phyloP scores from a whole-genome alignment of 805 yeast species.

The Saccharomycopsis sp. region DNA sequence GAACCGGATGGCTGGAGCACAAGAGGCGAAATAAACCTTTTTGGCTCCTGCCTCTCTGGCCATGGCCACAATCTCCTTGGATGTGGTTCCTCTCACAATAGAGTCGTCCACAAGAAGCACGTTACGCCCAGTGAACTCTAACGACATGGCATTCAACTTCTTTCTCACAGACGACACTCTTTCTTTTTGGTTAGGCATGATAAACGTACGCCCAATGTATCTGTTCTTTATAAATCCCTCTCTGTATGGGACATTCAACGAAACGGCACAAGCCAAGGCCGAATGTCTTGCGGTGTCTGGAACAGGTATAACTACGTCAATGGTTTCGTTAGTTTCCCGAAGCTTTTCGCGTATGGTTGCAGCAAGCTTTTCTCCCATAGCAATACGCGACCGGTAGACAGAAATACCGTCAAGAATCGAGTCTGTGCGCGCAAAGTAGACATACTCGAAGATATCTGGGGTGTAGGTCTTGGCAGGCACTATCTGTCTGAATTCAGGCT shows the following conservation, averaged over 20 bases:
- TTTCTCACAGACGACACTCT: slow-evolving; percentile 90
- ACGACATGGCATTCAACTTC: slow-evolving; percentile 92
- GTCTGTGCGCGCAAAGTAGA: slow-evolving; percentile 97
- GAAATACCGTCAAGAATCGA: slow-evolving; percentile 95
- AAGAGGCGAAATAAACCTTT: slow-evolving; percentile 91
- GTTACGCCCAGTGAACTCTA: slow-evolving; percentile 78
- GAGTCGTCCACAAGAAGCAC: slow-evolving; percentile 95
- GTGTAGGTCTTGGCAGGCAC: slow-evolving; percentile 72
- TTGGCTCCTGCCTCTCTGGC: slow-evolving; percentile 98
- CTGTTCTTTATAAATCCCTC: slow-evolving; percentile 97
- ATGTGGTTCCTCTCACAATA: slow-evolving; percentile 95
- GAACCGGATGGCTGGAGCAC: slow-evolving; percentile 95
- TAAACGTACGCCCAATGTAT: slow-evolving; percentile 95
- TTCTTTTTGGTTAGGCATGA: slow-evolving; percentile 96
- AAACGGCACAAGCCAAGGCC: slow-evolving; percentile 85
- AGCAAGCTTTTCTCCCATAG: slow-evolving; percentile 91
- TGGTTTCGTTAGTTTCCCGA: slow-evolving; percentile 43
- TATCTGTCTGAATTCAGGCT: slow-evolving; percentile 82
- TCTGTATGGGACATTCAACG: slow-evolving; percentile 75
- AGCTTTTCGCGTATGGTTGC: slow-evolving; percentile 47
- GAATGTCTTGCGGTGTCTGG: slow-evolving; percentile 98
- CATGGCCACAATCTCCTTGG: slow-evolving; percentile 93
- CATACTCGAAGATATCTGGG: slow-evolving; percentile 96
- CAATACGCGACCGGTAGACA: slow-evolving; percentile 85
- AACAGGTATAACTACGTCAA: slow-evolving; percentile 95